Conservation (phyloP, 495 filamentous ascomycete species). For the Glonium stellatum region DNA sequence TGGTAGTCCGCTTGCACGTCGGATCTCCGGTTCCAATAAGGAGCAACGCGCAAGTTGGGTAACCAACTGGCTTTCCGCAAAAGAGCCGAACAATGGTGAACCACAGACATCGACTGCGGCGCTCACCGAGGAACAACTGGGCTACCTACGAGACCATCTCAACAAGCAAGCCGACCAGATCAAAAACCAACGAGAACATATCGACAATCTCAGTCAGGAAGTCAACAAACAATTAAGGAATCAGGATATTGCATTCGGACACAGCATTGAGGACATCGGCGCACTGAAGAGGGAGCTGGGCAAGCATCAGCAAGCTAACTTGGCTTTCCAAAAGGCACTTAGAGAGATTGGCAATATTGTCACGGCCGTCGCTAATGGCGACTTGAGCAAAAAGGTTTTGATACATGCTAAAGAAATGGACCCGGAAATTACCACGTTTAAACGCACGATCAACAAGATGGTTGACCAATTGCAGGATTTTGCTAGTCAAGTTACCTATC, state of each 20-base stretch:
- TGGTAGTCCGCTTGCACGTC: constrained; percentile 16
- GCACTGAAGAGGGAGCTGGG: constrained; percentile 80
- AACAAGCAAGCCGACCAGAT: constrained; percentile 47
- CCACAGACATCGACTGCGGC: constrained; percentile 25
- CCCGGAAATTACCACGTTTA: constrained; percentile 98
- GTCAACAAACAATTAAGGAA: constrained; percentile 45
- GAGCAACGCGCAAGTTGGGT: constrained; percentile 34
- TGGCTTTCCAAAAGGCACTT: constrained; percentile 95
- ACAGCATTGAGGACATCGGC: constrained; percentile 51
- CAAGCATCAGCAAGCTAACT: constrained; percentile 96
- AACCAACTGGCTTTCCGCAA: constrained; percentile 34
- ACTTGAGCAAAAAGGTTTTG: constrained; percentile 94
- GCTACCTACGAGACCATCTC: constrained; percentile 43
- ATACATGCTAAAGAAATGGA: constrained; percentile 97
- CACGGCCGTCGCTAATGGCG: constrained; percentile 89
- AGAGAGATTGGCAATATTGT: constrained; percentile 97
- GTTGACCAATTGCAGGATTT: constrained; percentile 98
- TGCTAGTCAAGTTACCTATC: constrained; percentile 91
- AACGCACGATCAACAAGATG: constrained; percentile 96
- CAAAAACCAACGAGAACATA: constrained; percentile 55
- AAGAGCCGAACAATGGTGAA: constrained; percentile 29
- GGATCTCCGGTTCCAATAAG: constrained; percentile 25
- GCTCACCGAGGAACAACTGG: constrained; percentile 42
- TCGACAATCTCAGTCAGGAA: constrained; percentile 35
- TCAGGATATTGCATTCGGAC: constrained; percentile 46